phyloP scores from a whole-genome alignment of 768 basidiomycete genomes.

The Podaxis rugospora region DNA sequence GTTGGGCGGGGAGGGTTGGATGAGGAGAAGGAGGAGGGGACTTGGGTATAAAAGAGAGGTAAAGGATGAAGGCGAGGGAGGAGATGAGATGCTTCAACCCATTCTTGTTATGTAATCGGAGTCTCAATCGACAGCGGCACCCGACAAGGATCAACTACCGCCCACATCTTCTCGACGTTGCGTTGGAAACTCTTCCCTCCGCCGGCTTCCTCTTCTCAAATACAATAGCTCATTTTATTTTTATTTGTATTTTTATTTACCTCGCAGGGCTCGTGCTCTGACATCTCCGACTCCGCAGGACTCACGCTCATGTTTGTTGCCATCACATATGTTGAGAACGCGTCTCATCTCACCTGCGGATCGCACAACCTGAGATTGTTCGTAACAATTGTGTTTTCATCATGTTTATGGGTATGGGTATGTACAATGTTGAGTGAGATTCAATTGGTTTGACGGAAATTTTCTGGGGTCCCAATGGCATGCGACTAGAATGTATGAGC shows the following conservation, averaged over 20 bases:
- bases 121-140: constrained; percentile 7
- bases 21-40: neutral
- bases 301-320: constrained; percentile 1
- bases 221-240: neutral
- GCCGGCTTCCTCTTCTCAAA: constrained; percentile 1
- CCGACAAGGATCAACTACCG: constrained; percentile 13
- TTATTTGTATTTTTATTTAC: too few species aligned
- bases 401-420: neutral
- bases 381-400: neutral
- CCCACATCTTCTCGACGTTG: constrained; percentile 6
- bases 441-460: neutral
- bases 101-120: constrained; percentile 10
- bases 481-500: neutral
- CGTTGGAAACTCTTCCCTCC: constrained; percentile 9
- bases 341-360: neutral
- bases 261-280: neutral
- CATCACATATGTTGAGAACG: neutral
- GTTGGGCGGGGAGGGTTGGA: neutral
- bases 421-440: neutral
- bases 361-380: neutral
- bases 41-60: neutral
- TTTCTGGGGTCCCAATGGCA: constrained; percentile 1
- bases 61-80: neutral
- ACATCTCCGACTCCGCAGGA: constrained; percentile 5
- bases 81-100: constrained; percentile 5